Evolutionary conservation across 805 yeast species (phyloP).

Genomic region (Geotrichum ghanense): DNA sequence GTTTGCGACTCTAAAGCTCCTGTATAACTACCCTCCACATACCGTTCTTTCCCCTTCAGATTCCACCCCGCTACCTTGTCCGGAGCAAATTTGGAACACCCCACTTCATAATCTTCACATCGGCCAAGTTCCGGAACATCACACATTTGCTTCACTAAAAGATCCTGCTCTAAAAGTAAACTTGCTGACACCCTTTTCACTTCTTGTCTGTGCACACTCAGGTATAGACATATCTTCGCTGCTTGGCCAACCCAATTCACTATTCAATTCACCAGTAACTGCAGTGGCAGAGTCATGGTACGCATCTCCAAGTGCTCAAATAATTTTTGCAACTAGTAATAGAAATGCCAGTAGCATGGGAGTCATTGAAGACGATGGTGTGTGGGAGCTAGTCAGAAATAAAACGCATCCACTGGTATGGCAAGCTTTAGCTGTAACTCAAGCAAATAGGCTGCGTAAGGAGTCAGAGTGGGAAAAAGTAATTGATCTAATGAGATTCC

Average conservation of each 20-base stretch:
- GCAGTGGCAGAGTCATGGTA: neutral
- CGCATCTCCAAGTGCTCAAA: neutral
- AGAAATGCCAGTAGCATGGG: neutral
- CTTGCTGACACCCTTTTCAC: too few relatives aligned
- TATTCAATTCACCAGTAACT: too few relatives aligned
- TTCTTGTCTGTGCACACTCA: too few relatives aligned
- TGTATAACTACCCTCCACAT: conserved; percentile 18
- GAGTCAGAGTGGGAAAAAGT: neutral
- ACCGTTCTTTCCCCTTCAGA: neutral
- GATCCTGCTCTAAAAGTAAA: neutral
- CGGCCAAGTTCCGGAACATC: too few relatives aligned
- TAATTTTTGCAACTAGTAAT: neutral
- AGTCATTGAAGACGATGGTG: neutral
- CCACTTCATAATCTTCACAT: too few relatives aligned
- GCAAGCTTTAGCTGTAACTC: neutral
- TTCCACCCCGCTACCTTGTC: neutral
- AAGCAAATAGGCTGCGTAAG: neutral
- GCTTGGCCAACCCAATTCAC: too few relatives aligned
- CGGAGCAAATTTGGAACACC: neutral
- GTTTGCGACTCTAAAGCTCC: conserved; percentile 19
- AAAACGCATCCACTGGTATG: neutral
- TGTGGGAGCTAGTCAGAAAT: neutral
- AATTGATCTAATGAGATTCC: neutral
- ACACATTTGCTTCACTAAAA: too few relatives aligned
- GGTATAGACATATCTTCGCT: too few relatives aligned